Conservation (phyloP, 352 stramenopile genomes). For the Halophytophthora batemanensis region DNA sequence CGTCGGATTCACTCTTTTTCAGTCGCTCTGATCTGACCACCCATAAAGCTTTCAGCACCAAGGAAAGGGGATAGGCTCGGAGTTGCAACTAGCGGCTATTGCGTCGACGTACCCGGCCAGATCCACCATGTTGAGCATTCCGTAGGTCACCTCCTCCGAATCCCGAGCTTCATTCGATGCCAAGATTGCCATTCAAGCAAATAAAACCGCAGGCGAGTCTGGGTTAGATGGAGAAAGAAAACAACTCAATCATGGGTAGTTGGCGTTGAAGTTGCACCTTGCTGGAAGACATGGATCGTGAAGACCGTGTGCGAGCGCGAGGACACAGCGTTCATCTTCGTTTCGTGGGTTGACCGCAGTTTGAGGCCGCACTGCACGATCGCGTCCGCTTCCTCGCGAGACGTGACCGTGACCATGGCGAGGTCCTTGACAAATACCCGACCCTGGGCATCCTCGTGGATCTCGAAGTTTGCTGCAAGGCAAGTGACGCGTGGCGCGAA, state of each 20-base stretch:
- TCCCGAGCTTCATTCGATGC: constrained; percentile 33
- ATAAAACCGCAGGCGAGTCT: not conserved
- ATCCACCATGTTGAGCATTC: constrained; percentile 85
- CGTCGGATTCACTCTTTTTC: constrained; percentile 87
- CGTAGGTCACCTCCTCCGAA: constrained; percentile 78
- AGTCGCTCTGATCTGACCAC: constrained; percentile 62
- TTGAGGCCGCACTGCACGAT: constrained; percentile 86
- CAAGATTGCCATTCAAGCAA: not conserved
- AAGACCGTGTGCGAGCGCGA: constrained; percentile 88
- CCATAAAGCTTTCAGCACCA: not conserved
- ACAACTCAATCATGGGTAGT: not conserved
- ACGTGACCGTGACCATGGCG: constrained; percentile 88
- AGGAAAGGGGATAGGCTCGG: not conserved
- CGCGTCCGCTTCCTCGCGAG: constrained; percentile 76
- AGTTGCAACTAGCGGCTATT: not conserved
- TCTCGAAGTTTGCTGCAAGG: constrained; percentile 81
- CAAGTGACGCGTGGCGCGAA: not conserved
- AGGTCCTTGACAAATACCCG: constrained; percentile 94
- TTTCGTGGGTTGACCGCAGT: constrained; percentile 89
- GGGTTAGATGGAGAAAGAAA: not conserved
- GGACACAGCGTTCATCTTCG: constrained; percentile 91
- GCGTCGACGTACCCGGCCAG: constrained; percentile 44
- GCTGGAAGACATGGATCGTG: constrained; percentile 83
- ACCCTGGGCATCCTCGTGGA: constrained; percentile 90
- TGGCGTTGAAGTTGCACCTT: constrained; percentile 31